Conservation (phyloP, 345 rosid species). For the Eucalyptus microcorys region DNA sequence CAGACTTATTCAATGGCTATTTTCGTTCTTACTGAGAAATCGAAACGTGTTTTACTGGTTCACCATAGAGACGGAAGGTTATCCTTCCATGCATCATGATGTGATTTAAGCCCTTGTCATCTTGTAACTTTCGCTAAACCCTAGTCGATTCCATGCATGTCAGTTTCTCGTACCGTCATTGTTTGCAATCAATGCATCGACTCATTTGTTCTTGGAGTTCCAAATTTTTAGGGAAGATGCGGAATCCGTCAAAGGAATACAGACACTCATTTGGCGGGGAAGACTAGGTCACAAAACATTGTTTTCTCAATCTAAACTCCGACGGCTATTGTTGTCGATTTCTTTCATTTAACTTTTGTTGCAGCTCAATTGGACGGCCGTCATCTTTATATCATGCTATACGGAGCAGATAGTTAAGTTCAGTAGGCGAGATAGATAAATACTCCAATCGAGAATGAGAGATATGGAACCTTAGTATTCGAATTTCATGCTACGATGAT, state of each 20-base stretch:
- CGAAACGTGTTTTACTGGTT: not conserved
- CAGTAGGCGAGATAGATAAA: not conserved
- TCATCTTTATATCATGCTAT: not conserved
- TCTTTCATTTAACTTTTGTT: not conserved
- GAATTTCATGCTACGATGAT: not conserved
- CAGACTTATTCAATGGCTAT: not conserved
- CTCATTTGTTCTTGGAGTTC: not conserved
- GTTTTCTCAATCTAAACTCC: not conserved
- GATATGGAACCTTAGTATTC: not conserved
- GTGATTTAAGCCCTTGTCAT: not conserved
- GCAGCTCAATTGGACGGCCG: not conserved
- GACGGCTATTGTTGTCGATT: not conserved
- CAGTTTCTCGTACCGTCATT: not conserved
- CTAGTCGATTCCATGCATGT: not conserved
- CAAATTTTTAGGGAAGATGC: not conserved
- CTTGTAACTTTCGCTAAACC: not conserved
- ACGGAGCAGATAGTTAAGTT: not conserved
- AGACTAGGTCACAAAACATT: not conserved
- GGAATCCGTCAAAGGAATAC: not conserved
- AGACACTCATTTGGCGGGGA: not conserved
- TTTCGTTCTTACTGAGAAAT: not conserved
- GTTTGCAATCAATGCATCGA: not conserved
- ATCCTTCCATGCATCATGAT: not conserved
- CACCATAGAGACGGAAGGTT: not conserved
- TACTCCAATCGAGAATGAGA: not conserved